Conservation (phyloP, 345 rosid genomes). For the Eutrema japonicum region DNA sequence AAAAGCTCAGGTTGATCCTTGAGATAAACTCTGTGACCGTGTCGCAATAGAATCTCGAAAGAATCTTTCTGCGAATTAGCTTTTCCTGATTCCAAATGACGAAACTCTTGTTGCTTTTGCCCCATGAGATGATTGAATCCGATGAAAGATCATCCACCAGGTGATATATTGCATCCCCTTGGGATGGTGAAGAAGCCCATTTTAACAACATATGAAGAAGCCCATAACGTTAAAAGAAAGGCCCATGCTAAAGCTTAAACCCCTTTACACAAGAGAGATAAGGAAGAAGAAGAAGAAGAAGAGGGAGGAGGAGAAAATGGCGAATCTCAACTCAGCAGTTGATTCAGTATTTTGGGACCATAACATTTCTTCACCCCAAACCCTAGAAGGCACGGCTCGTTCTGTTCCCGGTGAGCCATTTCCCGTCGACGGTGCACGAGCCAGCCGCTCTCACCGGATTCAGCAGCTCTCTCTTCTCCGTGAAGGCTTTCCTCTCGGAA, state of each 20-base stretch:
- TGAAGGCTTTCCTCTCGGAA: conserved; percentile 76
- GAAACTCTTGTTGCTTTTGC: no score
- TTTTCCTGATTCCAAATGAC: no score
- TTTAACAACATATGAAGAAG: background rate
- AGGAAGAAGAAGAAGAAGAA: conserved; percentile 34
- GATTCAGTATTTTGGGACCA: conserved; percentile 87
- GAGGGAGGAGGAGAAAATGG: conserved; percentile 51
- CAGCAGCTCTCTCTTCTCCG: conserved; percentile 81
- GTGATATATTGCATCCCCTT: no score
- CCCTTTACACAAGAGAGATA: conserved; percentile 34
- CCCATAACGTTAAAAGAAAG: background rate
- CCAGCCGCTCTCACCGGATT: conserved; percentile 75
- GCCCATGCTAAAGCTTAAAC: conserved; percentile 40
- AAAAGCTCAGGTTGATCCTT: no score
- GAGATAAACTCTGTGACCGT: no score
- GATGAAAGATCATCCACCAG: no score
- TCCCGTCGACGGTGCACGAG: conserved; percentile 68
- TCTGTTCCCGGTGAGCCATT: conserved; percentile 78
- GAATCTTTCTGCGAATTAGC: no score
- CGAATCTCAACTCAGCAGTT: conserved; percentile 72
- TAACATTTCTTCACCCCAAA: conserved; percentile 61
- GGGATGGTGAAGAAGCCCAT: conserved; percentile 1
- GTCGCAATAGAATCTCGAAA: no score
- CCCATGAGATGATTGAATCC: no score
- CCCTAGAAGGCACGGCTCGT: conserved; percentile 68